phyloP scores from a whole-genome alignment of 768 basidiomycete genomes.

The Lactarius deliciosus region DNA sequence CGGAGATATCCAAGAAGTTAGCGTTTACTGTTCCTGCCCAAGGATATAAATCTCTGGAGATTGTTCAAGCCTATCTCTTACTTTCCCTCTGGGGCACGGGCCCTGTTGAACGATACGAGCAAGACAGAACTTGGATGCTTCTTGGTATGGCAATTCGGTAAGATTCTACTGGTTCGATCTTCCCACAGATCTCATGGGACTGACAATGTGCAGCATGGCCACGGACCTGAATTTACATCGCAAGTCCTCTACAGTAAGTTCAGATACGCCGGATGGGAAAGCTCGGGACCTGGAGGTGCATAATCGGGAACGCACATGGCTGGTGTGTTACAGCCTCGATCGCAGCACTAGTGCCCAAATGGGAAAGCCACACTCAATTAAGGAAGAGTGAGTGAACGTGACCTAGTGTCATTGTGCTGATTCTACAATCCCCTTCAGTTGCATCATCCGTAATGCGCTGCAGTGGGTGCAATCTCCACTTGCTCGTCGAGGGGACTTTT shows the following conservation, averaged over 20 bases:
- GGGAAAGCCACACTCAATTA: constrained; percentile 92
- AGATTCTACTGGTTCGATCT: constrained; percentile 31
- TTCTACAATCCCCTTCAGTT: constrained; percentile 45
- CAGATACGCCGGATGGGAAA: constrained; percentile 75
- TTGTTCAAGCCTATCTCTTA: constrained; percentile 92
- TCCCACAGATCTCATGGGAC: constrained; percentile 13
- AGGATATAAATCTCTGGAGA: constrained; percentile 92
- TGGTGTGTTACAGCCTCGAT: constrained; percentile 83
- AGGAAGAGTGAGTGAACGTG: constrained; percentile 77
- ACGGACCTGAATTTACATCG: constrained; percentile 95
- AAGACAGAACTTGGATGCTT: constrained; percentile 90
- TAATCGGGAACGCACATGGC: constrained; percentile 95
- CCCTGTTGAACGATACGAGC: constrained; percentile 94
- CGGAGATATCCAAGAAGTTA: constrained; percentile 82
- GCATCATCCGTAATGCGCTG: constrained; percentile 79
- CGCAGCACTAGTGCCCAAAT: constrained; percentile 91
- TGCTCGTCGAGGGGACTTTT: constrained; percentile 63
- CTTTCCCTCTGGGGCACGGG: constrained; percentile 90
- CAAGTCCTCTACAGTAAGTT: constrained; percentile 61
- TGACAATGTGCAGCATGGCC: constrained; percentile 66
- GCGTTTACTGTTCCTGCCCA: constrained; percentile 84
- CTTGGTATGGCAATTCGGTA: constrained; percentile 85
- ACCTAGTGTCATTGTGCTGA: constrained; percentile 8
- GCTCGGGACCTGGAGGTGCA: constrained; percentile 82
- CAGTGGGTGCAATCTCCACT: constrained; percentile 71